Evolutionary conservation across 73 alveolate species (phyloP).

Genomic region (Paramecium biaurelia): DNA sequence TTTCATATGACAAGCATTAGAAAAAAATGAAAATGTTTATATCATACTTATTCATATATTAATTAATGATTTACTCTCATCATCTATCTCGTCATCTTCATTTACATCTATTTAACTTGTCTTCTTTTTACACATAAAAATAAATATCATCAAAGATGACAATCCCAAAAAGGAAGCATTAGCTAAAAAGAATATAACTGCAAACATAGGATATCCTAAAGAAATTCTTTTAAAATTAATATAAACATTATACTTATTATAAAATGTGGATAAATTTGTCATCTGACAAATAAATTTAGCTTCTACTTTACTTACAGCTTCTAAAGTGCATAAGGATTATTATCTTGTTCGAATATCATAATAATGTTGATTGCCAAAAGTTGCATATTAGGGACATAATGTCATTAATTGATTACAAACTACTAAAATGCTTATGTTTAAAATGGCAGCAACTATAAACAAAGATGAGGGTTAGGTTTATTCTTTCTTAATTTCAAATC

Average conservation of each 20-base stretch:
- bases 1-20: slow-evolving; percentile 9
- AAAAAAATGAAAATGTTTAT: background rate
- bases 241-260: slow-evolving; percentile 32
- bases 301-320: slow-evolving; percentile 26
- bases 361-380: slow-evolving; percentile 72
- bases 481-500: slow-evolving; percentile 69
- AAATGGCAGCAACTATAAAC: slow-evolving; percentile 64
- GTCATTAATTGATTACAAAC: slow-evolving; percentile 72
- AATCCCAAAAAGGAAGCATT: slow-evolving; percentile 46
- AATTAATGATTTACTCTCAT: background rate
- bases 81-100: slow-evolving; percentile 29
- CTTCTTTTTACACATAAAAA: slow-evolving; percentile 42
- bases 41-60: slow-evolving; percentile 38
- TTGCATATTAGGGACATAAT: slow-evolving; percentile 75
- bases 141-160: background rate
- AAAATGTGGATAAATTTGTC: slow-evolving; percentile 60
- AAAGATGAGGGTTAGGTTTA: slow-evolving; percentile 76
- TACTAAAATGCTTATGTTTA: slow-evolving; percentile 69
- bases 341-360: slow-evolving; percentile 32
- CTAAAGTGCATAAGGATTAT: slow-evolving; percentile 45
- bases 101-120: slow-evolving; percentile 51
- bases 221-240: slow-evolving; percentile 28
- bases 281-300: slow-evolving; percentile 55
- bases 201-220: slow-evolving; percentile 60
- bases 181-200: slow-evolving; percentile 60